A percentile compares a stretch with the other conserved stretches of the same genome.
Evolutionary conservation across 2,329 filamentous ascomycete genomes (phyloP).

Genomic region (Beauveria australis): DNA sequence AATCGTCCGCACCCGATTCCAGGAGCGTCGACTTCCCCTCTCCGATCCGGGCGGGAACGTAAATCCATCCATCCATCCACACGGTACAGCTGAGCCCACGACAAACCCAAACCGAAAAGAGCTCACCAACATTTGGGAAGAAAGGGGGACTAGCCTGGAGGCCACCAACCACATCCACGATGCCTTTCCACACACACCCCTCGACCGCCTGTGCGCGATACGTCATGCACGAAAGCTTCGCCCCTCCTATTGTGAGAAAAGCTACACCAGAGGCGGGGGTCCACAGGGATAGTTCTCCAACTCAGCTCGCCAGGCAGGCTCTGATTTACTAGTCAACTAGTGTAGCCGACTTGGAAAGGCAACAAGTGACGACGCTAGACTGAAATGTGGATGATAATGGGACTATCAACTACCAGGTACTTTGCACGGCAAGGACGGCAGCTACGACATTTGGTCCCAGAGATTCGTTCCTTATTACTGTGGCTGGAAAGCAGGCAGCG

Average conservation of each 20-base stretch:
- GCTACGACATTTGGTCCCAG: background rate
- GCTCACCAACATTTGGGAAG: background rate
- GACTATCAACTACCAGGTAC: background rate
- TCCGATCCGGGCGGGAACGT: constrained; percentile 3
- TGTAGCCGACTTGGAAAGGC: background rate
- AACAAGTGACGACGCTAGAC: background rate
- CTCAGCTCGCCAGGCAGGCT: background rate
- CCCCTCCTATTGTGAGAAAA: background rate
- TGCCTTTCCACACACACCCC: background rate
- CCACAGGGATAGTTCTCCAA: background rate
- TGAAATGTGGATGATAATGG: background rate
- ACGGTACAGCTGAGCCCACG: background rate
- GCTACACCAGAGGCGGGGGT: background rate
- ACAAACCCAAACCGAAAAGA: background rate
- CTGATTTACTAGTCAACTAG: background rate
- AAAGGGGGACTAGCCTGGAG: background rate
- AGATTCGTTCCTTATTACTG: too few species aligned
- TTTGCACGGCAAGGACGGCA: constrained; percentile 2
- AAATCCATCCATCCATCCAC: background rate
- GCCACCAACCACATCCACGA: background rate
- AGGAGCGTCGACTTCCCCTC: constrained; percentile 4
- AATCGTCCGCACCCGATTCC: background rate
- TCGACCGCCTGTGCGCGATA: background rate
- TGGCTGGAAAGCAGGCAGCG: too few species aligned
- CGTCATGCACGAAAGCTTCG: constrained; percentile 5